Conservation (phyloP, 371 early-diverging fungal genomes). For the Zopfochytrium polystomum region DNA sequence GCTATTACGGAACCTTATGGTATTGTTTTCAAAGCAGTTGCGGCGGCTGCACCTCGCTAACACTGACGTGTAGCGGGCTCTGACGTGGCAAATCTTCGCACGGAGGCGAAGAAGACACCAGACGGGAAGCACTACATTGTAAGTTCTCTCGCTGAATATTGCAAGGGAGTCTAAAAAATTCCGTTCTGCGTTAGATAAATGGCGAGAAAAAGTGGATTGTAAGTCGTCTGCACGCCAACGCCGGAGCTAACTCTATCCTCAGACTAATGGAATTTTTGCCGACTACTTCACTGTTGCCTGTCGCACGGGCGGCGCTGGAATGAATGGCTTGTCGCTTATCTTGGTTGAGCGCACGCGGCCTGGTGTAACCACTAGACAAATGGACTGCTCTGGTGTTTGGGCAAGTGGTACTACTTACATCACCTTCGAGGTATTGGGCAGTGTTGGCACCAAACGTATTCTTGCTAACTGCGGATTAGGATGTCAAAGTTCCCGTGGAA, state of each 20-base stretch:
- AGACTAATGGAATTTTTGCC: slow-evolving; percentile 80
- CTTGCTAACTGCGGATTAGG: too few species aligned
- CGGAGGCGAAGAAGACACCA: slow-evolving; percentile 65
- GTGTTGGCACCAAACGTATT: too few species aligned
- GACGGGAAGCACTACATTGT: slow-evolving; percentile 73
- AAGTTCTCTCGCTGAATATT: too few species aligned
- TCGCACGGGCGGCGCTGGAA: slow-evolving; percentile 79
- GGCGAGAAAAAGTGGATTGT: slow-evolving; percentile 76
- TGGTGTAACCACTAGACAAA: slow-evolving; percentile 77
- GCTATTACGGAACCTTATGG: slow-evolving; percentile 51
- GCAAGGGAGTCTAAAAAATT: too few species aligned
- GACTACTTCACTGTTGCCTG: slow-evolving; percentile 70
- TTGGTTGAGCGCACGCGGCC: slow-evolving; percentile 77
- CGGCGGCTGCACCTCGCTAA: not conserved
- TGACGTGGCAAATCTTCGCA: slow-evolving; percentile 75
- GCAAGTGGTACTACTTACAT: slow-evolving; percentile 63
- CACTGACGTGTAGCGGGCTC: slow-evolving; percentile 72
- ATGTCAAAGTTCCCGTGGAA: slow-evolving; percentile 79
- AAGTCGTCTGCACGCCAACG: too few species aligned
- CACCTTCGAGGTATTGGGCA: too few species aligned
- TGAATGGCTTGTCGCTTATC: slow-evolving; percentile 76
- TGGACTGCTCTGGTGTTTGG: slow-evolving; percentile 79
- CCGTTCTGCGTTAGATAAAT: too few species aligned
- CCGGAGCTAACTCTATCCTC: not conserved
- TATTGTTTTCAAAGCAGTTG: not conserved